Evolutionary conservation across 257 asterid species (phyloP).

Genomic region (Scutellaria barbata): DNA sequence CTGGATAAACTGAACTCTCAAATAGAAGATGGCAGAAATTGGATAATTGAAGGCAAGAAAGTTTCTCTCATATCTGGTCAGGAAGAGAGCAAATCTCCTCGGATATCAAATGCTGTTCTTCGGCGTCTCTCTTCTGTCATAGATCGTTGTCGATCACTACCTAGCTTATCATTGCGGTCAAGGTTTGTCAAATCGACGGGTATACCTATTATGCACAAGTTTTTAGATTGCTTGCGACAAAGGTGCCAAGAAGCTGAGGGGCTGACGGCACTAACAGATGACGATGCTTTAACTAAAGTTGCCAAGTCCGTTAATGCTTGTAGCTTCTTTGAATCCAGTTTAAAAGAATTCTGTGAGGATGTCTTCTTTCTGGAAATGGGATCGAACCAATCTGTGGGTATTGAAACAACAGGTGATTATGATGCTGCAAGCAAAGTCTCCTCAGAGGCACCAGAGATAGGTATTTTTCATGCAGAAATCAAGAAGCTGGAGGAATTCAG

Average conservation of each 20-base stretch:
- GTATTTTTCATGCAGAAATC: constrained; percentile 61
- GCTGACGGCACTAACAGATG: constrained; percentile 84
- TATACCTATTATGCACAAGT: constrained; percentile 60
- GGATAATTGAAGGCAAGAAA: constrained; percentile 55
- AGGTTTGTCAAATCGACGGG: constrained; percentile 68
- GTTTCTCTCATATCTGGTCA: constrained; percentile 52
- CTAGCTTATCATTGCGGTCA: constrained; percentile 68
- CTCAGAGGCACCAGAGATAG: constrained; percentile 41
- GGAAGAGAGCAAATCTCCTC: constrained; percentile 73
- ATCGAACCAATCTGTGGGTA: constrained; percentile 38
- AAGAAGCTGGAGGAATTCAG: constrained; percentile 62
- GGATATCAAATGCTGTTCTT: constrained; percentile 62
- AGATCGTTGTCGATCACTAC: constrained; percentile 83
- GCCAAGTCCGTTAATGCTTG: constrained; percentile 78
- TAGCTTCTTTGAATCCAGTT: constrained; percentile 50
- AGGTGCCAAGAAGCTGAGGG: constrained; percentile 99
- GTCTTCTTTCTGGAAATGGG: constrained; percentile 89
- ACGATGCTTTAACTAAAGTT: constrained; percentile 76
- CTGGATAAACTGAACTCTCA: constrained; percentile 65
- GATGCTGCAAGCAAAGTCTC: constrained; percentile 31
- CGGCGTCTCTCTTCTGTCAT: constrained; percentile 58
- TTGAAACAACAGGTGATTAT: constrained; percentile 38
- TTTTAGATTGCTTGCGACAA: constrained; percentile 57
- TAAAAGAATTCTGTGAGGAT: constrained; percentile 80
- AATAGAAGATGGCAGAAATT: constrained; percentile 69